A percentile compares a stretch with the other conserved stretches of the same genome.
phyloP scores from a whole-genome alignment of 1,284 basidiomycete genomes.

The Moniliella sp. region DNA sequence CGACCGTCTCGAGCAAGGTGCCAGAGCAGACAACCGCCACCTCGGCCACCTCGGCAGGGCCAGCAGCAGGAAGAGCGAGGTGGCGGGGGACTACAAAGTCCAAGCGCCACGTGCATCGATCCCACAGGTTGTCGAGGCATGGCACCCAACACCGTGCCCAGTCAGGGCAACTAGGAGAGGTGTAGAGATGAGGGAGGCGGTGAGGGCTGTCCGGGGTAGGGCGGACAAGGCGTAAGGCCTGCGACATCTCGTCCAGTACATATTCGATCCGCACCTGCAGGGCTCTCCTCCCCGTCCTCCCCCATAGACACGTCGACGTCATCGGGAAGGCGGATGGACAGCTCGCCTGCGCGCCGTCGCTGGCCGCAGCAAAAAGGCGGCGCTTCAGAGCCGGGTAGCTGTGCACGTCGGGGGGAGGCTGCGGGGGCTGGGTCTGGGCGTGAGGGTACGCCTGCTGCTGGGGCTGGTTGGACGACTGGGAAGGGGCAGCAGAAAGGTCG shows the following conservation, averaged over 20 bases:
- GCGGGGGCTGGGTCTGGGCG: too few species aligned
- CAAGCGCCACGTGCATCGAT: slow-evolving; percentile 93
- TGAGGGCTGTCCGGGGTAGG: slow-evolving; percentile 59
- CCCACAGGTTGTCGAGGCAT: slow-evolving; percentile 82
- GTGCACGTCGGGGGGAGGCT: too few species aligned
- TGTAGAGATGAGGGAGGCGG: slow-evolving; percentile 66
- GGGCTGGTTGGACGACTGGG: slow-evolving; percentile 41
- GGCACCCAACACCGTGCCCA: slow-evolving; percentile 89
- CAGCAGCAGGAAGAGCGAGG: slow-evolving; percentile 28
- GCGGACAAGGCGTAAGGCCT: slow-evolving; percentile 67
- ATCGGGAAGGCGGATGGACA: too few species aligned
- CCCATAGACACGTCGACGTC: too few species aligned
- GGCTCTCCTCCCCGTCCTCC: too few species aligned
- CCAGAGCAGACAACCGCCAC: slow-evolving; percentile 72
- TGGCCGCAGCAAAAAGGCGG: slow-evolving; percentile 64
- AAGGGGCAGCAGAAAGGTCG: slow-evolving; percentile 53
- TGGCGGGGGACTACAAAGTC: slow-evolving; percentile 72
- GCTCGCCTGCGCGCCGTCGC: slow-evolving; percentile 64
- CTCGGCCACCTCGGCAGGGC: slow-evolving; percentile 1
- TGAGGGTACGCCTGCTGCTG: too few species aligned
- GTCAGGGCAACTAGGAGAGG: slow-evolving; percentile 69
- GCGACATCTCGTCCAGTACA: slow-evolving; percentile 54
- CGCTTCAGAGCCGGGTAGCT: slow-evolving; percentile 81
- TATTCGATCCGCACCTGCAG: slow-evolving; percentile 58
- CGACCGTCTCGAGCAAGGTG: slow-evolving; percentile 43